phyloP scores from a whole-genome alignment of 345 rosid species.

The Firmiana major region DNA sequence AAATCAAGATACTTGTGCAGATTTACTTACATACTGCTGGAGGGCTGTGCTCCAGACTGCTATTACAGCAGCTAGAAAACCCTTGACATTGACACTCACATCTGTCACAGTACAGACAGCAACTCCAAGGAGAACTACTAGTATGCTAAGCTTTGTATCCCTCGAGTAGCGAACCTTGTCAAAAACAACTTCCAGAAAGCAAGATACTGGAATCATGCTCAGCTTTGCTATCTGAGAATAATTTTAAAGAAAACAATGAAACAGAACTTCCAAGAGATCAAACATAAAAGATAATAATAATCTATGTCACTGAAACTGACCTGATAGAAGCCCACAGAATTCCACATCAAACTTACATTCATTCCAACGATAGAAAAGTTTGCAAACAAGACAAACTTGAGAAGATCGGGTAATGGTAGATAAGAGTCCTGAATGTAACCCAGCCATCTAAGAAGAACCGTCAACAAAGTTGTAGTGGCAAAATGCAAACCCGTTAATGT shows the following conservation, averaged over 20 bases:
- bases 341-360: slow-evolving; percentile 99
- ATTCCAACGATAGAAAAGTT: slow-evolving; percentile 98
- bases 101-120: slow-evolving; percentile 98
- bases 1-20: slow-evolving; percentile 9
- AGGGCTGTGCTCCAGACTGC: slow-evolving; percentile 99
- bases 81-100: slow-evolving; percentile 90
- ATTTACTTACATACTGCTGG: slow-evolving; percentile 87
- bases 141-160: slow-evolving; percentile 95
- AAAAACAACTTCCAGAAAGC: slow-evolving; percentile 85
- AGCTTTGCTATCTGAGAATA: slow-evolving; percentile 85
- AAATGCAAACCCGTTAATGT: slow-evolving; percentile 98
- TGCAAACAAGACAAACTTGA: slow-evolving; percentile 85
- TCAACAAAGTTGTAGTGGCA: slow-evolving; percentile 82
- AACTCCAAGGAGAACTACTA: slow-evolving; percentile 88
- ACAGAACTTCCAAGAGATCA: slow-evolving; percentile 12
- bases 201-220: slow-evolving; percentile 98
- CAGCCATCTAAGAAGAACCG: slow-evolving; percentile 66
- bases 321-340: slow-evolving; percentile 99
- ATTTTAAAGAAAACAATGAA: slow-evolving; percentile 1
- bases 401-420: slow-evolving; percentile 69
- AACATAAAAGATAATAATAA: neutral
- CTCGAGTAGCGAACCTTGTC: slow-evolving; percentile 92
- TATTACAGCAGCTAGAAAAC: slow-evolving; percentile 78
- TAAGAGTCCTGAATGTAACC: slow-evolving; percentile 86
- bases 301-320: slow-evolving; percentile 29